Evolutionary conservation across 2,329 filamentous ascomycete species (phyloP), one percentile per base, ranked within the genome.

Genomic region (Arthroderma sp.): DNA sequence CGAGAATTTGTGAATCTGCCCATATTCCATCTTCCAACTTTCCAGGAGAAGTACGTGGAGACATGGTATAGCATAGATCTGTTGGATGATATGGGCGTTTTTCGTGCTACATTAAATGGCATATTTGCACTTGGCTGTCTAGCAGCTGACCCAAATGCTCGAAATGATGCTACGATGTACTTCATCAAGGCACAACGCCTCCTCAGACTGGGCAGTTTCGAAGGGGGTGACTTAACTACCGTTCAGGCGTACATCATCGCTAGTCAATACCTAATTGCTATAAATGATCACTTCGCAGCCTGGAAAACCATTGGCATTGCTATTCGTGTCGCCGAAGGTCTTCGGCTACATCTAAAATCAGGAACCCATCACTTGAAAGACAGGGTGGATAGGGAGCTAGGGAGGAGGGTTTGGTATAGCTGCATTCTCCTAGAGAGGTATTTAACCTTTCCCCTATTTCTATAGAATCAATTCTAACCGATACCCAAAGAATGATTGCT

Each of bases 1-100:
- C 51, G 50, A 11, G 55, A 58, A 46, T 56, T 54, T 45, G 54
- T 54, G n/a, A 54, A 54, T 36, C 36, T 57, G 22, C 56, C 56
- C 1, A 51, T 58, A 6, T 50, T 58, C 29, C 47, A 55, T 30
- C 46, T 54, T 11, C 4, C 41, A 4, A 38, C 45, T 2, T 56
- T 57, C 27, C 44, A 48, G 15, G 30, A 49, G n/a, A 44, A 44
- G 10, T 56, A 54, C 34, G 43, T 46, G 29, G 32, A 42, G 11
- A 27, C 48, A 29, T 47, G 46, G 36, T 31, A 29, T 8, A 38
- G 39, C 15, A 44, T 42, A 30, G 41, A 42, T 15, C 10, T 46
- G 6, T 8, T 15, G 29, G 38, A 48, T 36, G 46, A 48, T 34
- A 36, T 40, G n/a, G 48, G 34, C 10, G 27, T 49, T 6, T 53